phyloP scores from a whole-genome alignment of 345 rosid species.

The Stellera chamaejasme region DNA sequence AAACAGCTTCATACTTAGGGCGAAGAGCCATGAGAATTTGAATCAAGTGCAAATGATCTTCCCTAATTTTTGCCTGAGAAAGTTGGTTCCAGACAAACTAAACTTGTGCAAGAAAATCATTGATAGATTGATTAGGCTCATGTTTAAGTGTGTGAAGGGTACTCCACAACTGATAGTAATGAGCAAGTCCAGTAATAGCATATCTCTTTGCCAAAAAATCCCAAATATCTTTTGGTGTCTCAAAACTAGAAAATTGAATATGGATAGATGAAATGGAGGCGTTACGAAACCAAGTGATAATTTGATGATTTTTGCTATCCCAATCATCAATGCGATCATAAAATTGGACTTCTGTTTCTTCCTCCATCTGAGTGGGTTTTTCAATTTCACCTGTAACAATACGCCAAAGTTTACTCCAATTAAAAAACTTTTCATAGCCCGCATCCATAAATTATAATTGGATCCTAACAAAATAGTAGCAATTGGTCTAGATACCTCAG shows the following conservation, averaged over 20 bases:
- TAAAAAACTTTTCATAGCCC: no score
- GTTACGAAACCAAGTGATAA: neutral
- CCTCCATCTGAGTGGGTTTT: no score
- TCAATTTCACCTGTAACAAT: no score
- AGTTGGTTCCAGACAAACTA: slow-evolving; percentile 3
- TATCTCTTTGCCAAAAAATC: slow-evolving; percentile 1
- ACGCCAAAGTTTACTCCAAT: no score
- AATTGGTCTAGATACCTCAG: no score
- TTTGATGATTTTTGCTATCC: slow-evolving; percentile 8
- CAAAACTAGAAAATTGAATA: slow-evolving; percentile 2
- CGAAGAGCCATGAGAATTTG: slow-evolving; percentile 15
- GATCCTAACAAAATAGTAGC: no score
- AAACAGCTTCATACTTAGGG: neutral
- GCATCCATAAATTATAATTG: no score
- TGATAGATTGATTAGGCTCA: slow-evolving; percentile 5
- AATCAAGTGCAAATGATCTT: slow-evolving; percentile 9
- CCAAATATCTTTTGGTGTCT: neutral
- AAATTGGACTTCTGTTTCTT: no score
- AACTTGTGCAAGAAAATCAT: slow-evolving; percentile 7
- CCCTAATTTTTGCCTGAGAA: neutral
- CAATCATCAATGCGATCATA: neutral
- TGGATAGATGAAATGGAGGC: neutral
- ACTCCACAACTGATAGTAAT: slow-evolving; percentile 1
- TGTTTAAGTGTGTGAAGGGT: neutral
- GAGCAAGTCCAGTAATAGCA: neutral